These are phyloP conservation scores for Sistotremastrum niveocremeum DNA, from an alignment of 768 basidiomycete species.

Conservation along the genomic window DNA sequence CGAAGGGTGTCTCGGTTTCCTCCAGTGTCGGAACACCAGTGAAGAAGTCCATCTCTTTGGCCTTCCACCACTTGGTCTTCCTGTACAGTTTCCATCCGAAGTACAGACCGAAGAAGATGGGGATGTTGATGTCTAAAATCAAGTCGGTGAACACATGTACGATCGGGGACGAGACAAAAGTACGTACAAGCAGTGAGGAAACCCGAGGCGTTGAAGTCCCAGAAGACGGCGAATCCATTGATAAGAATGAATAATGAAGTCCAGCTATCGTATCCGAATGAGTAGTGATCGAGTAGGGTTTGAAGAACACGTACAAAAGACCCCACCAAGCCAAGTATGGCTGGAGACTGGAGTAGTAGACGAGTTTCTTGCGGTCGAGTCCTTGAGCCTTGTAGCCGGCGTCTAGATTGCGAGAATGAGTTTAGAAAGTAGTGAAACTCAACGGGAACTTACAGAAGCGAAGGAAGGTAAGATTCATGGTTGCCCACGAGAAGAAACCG, in stretches of 20 bases:
- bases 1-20: slow-evolving; percentile 48
- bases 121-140: slow-evolving; percentile 28
- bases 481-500: slow-evolving; percentile 55
- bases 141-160: slow-evolving; percentile 2
- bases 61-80: slow-evolving; percentile 33
- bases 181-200: slow-evolving; percentile 36
- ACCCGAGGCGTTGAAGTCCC: slow-evolving; percentile 37
- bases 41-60: slow-evolving; percentile 57
- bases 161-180: not conserved
- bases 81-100: slow-evolving; percentile 30
- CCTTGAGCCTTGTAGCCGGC: slow-evolving; percentile 55
- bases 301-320: slow-evolving; percentile 18
- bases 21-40: slow-evolving; percentile 57
- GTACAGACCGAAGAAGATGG: slow-evolving; percentile 34
- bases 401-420: slow-evolving; percentile 21
- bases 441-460: slow-evolving; percentile 41
- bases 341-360: slow-evolving; percentile 48
- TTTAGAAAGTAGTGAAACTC: not conserved
- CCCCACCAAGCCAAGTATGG: slow-evolving; percentile 7
- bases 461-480: slow-evolving; percentile 60
- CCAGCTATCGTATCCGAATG: slow-evolving; percentile 63
- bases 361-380: slow-evolving; percentile 42
- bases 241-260: slow-evolving; percentile 44
- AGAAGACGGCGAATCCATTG: slow-evolving; percentile 49
- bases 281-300: slow-evolving; percentile 28